Evolutionary conservation across 2,329 filamentous ascomycete species (phyloP), one percentile per base, ranked within the genome.

Genomic region (Venturia nashicola): DNA sequence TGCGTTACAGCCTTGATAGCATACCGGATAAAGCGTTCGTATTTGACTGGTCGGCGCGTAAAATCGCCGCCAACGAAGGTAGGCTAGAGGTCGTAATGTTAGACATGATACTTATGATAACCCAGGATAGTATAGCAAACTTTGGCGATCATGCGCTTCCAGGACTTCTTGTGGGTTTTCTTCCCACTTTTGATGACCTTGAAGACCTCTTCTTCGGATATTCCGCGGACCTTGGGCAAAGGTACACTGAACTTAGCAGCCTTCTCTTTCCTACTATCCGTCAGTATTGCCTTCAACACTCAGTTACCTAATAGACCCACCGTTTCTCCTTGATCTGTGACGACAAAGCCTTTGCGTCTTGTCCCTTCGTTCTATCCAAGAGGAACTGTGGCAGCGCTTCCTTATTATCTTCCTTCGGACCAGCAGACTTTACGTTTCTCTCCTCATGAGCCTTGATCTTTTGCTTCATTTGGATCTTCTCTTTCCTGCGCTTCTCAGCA

Each of bases 131-230:
- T 39, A 3, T 39, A 11, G 36, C 36, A 42, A 12, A 42, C 40
- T 77, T 91, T 89, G 18, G 86, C 91, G 66, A 90, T 86, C 82
- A 86, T 86, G 43, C 86, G 77, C 79, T 89, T 89, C 87, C 87
- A 82, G 65, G 81, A 39, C 82, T 94, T 94, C 84, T 95, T 91
- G 64, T 86, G 82, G 2, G 87, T 91, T 82, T 96, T 97, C 84
- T 95, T 95, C 71, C 94, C 93, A 40, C 93, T 97, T 79, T 91
- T 91, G 72, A 97, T 86, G 16, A 96, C 92, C 78, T 90, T 93
- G 82, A 97, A 97, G 88, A 97, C 93, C 80, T 96, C 93, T 81
- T 96, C 91, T 79, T 97, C 93, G 69, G 85, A 86, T 70, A 97
- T 97, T 68, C 91, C 93, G 71, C 90, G 85, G 55, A 97, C 94